Base-by-base conservation (phyloP, 2,329 filamentous ascomycete species). In the Penicillium expansum region DNA sequence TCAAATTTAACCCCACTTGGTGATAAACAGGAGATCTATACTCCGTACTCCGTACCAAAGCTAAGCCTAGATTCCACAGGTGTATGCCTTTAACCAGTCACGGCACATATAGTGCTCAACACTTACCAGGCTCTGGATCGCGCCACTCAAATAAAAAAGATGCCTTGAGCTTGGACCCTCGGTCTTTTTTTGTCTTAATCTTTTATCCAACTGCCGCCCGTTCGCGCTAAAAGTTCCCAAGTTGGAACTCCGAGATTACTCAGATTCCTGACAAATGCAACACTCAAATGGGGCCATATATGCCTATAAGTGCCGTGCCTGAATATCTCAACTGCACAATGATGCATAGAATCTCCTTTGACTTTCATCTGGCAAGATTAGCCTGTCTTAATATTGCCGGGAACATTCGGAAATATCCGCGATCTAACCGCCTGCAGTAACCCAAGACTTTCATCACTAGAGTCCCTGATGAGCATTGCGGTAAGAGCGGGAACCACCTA, bases 391-490 rank as follows among this genome's bases (percentile, higher is more conserved):
- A 42, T 24, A 16, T 24, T 7, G 18, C 38, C 22, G 22, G 38
- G 11, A 44, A 41, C 9, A 24, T 39, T 45, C 48, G 35, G 54
- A 47, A 52, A 52, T 41, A 42, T 47, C 54, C 48, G 53, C 33
- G n/a, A 43, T 38, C 33, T 38, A 56, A 43, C 53, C 22, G 38
- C n/a, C 13, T 49, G 20, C 4, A 30, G 22, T 41, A 50, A 32
- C 18, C 18, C 29, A 30, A 41, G 11, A 35, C 35, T 42, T 30
- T 29, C 29, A 55, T 52, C 49, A 43, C 11, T 16, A 1, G 1
- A 30, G 27, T 39, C 42, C 33, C 51, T 48, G 43, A 52, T 52
- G 39, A 55, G 37, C 29, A 54, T 24, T 11, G 53, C 54, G 54
- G 54, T 52, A 39, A 45, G 41, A 47, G 48, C 53, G 53, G 48